Base-by-base conservation (phyloP, 768 basidiomycete genomes). In the Strobilomyces dryophilus region DNA sequence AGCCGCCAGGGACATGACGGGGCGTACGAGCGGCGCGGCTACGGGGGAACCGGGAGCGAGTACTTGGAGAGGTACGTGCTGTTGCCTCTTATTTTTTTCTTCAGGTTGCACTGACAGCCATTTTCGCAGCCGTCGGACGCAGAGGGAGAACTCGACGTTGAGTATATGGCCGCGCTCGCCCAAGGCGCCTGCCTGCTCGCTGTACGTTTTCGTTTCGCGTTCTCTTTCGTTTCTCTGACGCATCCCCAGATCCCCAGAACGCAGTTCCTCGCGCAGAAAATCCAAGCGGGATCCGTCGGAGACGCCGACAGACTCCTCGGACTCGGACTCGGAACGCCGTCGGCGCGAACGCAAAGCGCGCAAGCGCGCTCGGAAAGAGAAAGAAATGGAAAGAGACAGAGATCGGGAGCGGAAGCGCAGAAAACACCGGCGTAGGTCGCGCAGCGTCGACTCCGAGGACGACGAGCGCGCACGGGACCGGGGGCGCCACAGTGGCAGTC, bases 161-260 rank as follows among this genome's bases (percentile, higher is more conserved):
- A 77, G 78, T 59, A 76, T 91, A n/a, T 94, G 92, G 92, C 92
- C 92, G 2, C 69, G 82, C 4, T 93, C 92, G 3, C 92, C 92
- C 0, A 86, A 85, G 57, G 80, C 76, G 10, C 82, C 83, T 50
- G 71, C 78, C 35, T 80, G 88, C 35, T 68, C 70, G 43, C 57
- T 81, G 82, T 88, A 70, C 29, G 84, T 74, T 3, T 24, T 41
- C 7, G 20, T 37, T 53, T 24, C 24, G 12, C 5, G 0, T 9
- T 7, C 3, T 26, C 32, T 6, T 37, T 26, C 29, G 29, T 24
- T 47, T 15, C 17, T 15, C 8, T 14, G 20, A 11, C 18, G 17
- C 45, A 41, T 61, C 27, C 31, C n/a, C 51, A 89, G 87, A 45
- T 83, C 83, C 21, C 80, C 78, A 0, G 78, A 75, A 55, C 80